These are phyloP conservation scores for Tagetes patula DNA, from an alignment of 129 eudicot species.

Conservation along the genomic window DNA sequence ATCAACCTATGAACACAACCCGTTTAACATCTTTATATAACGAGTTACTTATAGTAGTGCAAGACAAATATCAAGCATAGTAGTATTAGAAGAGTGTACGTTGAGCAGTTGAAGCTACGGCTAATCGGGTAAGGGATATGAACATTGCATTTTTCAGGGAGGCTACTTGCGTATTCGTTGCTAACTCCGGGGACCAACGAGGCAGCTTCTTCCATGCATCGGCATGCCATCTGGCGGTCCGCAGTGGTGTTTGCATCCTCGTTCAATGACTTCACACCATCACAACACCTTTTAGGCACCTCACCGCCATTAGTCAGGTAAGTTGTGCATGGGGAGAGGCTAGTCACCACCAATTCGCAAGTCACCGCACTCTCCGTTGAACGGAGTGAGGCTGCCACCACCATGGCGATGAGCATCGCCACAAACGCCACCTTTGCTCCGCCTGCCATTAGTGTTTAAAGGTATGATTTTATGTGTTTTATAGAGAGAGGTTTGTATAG, in stretches of 20 bases:
- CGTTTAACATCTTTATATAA: background rate
- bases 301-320: conserved; percentile 32
- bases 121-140: conserved; percentile 44
- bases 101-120: conserved; percentile 38
- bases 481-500: background rate
- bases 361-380: conserved; percentile 24
- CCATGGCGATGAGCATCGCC: conserved; percentile 20
- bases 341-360: conserved; percentile 33
- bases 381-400: conserved; percentile 10
- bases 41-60: background rate
- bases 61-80: background rate
- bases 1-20: background rate
- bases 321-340: conserved; percentile 31
- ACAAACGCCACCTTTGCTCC: conserved; percentile 12
- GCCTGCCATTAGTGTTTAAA: conserved; percentile 1
- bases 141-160: conserved; percentile 43
- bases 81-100: conserved; percentile 25
- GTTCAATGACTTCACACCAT: conserved; percentile 33
- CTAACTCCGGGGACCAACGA: conserved; percentile 23
- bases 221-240: conserved; percentile 45
- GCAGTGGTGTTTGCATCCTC: conserved; percentile 31
- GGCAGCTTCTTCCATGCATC: conserved; percentile 38
- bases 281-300: conserved; percentile 39
- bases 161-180: conserved; percentile 27
- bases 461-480: background rate